Evolutionary conservation across 169 alveolate species (phyloP).

Genomic region (Amoebophrya sp.): DNA sequence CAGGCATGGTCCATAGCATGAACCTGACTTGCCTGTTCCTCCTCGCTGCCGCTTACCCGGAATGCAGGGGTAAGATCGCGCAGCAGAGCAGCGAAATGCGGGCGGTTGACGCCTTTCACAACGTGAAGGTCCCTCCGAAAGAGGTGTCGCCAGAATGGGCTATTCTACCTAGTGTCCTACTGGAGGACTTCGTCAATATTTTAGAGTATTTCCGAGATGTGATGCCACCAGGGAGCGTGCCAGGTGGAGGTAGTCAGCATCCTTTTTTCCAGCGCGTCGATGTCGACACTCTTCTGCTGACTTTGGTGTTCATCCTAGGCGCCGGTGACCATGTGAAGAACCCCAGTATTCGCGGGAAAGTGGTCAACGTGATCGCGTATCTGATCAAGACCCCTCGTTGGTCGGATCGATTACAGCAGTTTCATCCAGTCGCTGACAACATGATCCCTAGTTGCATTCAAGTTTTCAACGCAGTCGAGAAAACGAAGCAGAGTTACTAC

Average conservation of each 20-base stretch:
- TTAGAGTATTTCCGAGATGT: neutral
- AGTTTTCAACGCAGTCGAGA: conserved; percentile 36
- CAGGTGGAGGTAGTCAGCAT: too few species aligned
- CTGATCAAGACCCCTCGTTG: neutral
- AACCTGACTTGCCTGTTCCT: neutral
- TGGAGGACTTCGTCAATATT: neutral
- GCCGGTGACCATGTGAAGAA: conserved; percentile 24
- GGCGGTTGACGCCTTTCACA: neutral
- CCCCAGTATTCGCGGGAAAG: neutral
- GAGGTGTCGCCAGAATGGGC: neutral
- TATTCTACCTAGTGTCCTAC: neutral
- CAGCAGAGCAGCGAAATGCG: neutral
- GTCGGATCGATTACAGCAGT: neutral
- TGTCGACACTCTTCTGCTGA: neutral
- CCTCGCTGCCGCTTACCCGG: neutral
- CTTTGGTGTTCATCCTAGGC: neutral
- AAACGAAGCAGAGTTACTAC: conserved; percentile 31
- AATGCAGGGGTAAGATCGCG: neutral
- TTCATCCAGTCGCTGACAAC: neutral
- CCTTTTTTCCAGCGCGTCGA: neutral
- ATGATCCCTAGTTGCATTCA: neutral
- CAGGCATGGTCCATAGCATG: neutral
- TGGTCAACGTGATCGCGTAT: neutral
- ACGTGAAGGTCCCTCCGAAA: neutral
- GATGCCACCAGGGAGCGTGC: neutral